A percentile compares a stretch with the other conserved stretches of the same genome.
Conservation (phyloP, 768 basidiomycete genomes). For the Tremella yokohamensis region DNA sequence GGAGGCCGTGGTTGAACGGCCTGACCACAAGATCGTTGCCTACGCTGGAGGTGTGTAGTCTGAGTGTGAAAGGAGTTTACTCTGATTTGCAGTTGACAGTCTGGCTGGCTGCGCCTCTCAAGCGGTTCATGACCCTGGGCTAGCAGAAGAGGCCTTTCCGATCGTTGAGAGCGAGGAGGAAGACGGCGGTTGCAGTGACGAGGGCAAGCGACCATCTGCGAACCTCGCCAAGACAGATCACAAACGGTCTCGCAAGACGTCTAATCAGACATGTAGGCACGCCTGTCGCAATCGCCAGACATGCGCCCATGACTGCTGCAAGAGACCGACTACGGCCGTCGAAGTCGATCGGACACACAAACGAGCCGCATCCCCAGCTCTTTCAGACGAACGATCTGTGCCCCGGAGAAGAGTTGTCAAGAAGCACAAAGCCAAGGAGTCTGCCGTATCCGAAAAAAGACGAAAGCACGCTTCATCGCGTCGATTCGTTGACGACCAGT, state of each 20-base stretch:
- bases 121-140: constrained; percentile 59
- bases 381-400: too few relatives aligned
- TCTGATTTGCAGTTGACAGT: constrained; percentile 59
- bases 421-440: too few relatives aligned
- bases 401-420: too few relatives aligned
- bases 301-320: constrained; percentile 11
- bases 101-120: constrained; percentile 64
- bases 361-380: too few relatives aligned
- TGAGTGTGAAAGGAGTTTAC: background rate
- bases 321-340: background rate
- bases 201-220: background rate
- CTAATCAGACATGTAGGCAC: background rate
- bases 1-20: constrained; percentile 62
- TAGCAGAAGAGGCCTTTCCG: constrained; percentile 41
- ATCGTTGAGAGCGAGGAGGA: background rate
- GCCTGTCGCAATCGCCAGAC: constrained; percentile 1
- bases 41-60: constrained; percentile 17
- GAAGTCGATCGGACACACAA: too few relatives aligned
- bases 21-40: constrained; percentile 60
- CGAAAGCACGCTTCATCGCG: too few relatives aligned
- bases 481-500: too few relatives aligned
- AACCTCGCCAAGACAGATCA: background rate
- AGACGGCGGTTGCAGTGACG: background rate
- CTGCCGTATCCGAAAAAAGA: too few relatives aligned
- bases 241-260: background rate